A percentile compares a stretch with the other conserved stretches of the same genome.
phyloP scores from a whole-genome alignment of 2,329 filamentous ascomycete genomes.

The Fusarium buxicola region DNA sequence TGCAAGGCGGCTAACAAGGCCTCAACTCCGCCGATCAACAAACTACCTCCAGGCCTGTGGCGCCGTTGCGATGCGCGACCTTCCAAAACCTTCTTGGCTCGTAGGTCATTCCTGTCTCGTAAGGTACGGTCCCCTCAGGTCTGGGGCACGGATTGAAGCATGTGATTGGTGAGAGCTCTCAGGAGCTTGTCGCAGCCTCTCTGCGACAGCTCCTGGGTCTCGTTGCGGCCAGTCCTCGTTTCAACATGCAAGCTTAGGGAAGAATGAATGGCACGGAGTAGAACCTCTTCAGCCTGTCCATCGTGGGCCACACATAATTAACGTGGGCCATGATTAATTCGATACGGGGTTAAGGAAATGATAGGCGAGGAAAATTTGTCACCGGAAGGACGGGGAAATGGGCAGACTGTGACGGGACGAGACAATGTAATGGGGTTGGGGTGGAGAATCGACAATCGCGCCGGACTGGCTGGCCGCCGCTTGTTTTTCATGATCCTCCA shows the following conservation, averaged over 20 bases:
- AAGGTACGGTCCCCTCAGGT: no score
- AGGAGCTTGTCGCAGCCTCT: slow-evolving; percentile 25
- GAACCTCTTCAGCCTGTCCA: neutral
- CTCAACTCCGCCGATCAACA: neutral
- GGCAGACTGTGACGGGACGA: slow-evolving; percentile 33
- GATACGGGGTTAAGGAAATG: slow-evolving; percentile 12
- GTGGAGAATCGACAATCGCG: slow-evolving; percentile 10
- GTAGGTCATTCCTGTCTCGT: no score
- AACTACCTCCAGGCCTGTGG: slow-evolving; percentile 2
- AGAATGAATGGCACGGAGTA: slow-evolving; percentile 21
- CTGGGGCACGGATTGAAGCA: slow-evolving; percentile 25
- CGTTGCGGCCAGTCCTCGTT: slow-evolving; percentile 28
- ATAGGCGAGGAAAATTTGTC: neutral
- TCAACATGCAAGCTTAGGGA: slow-evolving; percentile 24
- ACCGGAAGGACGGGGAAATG: slow-evolving; percentile 24
- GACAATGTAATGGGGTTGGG: slow-evolving; percentile 17
- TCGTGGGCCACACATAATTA: neutral
- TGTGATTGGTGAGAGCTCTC: slow-evolving; percentile 39
- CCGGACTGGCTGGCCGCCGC: slow-evolving; percentile 28
- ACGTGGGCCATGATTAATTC: slow-evolving; percentile 12
- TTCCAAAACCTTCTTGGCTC: neutral
- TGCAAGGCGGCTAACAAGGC: neutral
- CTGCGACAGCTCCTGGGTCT: slow-evolving; percentile 20
- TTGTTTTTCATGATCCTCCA: slow-evolving; percentile 12
- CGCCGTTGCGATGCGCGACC: neutral